These are phyloP conservation scores for Nicotiana rustica DNA, from an alignment of 305 asterid species.

Conservation along the genomic window DNA sequence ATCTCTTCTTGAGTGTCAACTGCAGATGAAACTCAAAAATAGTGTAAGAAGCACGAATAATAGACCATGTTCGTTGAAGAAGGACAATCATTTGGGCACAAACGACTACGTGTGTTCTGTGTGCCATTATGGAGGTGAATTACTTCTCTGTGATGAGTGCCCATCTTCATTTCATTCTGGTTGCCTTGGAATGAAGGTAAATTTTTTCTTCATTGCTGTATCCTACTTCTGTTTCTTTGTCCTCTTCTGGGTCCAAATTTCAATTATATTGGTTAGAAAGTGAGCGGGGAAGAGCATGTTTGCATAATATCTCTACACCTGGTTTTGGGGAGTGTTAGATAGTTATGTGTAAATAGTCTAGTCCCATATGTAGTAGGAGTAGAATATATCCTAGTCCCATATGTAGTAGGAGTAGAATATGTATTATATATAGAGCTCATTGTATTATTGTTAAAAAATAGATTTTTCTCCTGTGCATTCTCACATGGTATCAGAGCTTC, in stretches of 20 bases:
- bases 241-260: constrained; percentile 7
- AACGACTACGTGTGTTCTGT: constrained; percentile 80
- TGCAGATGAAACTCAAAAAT: constrained; percentile 50
- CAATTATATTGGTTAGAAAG: neutral
- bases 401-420: too few species aligned
- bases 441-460: too few species aligned
- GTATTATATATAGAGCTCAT: too few species aligned
- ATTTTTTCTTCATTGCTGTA: constrained; percentile 28
- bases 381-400: too few species aligned
- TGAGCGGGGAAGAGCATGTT: neutral
- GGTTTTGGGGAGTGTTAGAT: neutral
- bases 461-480: too few species aligned
- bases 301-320: neutral
- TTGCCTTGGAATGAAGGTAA: constrained; percentile 85
- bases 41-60: constrained; percentile 40
- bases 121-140: constrained; percentile 86
- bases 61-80: constrained; percentile 44
- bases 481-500: too few species aligned
- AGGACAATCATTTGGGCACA: constrained; percentile 30
- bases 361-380: too few species aligned
- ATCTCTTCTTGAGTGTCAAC: constrained; percentile 64
- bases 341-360: too few species aligned
- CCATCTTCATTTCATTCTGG: constrained; percentile 84
- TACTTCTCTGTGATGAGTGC: constrained; percentile 82
- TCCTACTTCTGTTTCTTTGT: constrained; percentile 35